These are phyloP conservation scores for Pseudogymnoascus destructans DNA, from an alignment of 2,329 filamentous ascomycete genomes.

Conservation along the genomic window DNA sequence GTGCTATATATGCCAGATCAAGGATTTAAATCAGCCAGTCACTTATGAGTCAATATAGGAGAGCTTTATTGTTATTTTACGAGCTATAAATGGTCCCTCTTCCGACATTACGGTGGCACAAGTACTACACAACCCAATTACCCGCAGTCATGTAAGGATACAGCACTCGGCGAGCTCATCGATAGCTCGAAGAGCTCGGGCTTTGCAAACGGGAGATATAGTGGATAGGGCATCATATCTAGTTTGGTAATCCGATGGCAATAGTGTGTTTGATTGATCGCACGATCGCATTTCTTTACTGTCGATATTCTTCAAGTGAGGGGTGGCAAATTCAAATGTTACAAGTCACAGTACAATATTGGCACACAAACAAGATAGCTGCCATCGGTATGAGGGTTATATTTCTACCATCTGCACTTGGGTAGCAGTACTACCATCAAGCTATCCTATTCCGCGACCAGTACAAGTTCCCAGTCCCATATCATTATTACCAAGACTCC, in stretches of 20 bases:
- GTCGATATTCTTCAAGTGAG: neutral
- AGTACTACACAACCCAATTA: neutral
- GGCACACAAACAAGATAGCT: neutral
- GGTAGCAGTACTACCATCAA: neutral
- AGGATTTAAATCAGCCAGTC: neutral
- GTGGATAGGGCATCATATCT: neutral
- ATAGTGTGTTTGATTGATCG: slow-evolving; percentile 1
- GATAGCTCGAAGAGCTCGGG: neutral
- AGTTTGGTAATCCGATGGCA: neutral
- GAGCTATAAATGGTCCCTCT: neutral
- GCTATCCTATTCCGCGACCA: neutral
- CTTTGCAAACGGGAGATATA: neutral
- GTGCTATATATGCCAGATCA: neutral
- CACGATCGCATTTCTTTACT: neutral
- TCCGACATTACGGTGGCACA: neutral
- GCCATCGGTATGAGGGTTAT: neutral
- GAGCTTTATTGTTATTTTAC: neutral
- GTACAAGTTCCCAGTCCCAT: neutral
- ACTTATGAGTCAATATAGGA: neutral
- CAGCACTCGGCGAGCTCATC: neutral
- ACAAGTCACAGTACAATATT: neutral
- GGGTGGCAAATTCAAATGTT: neutral
- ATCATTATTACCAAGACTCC: slow-evolving; percentile 7
- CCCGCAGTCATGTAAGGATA: neutral
- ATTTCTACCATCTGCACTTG: neutral